A percentile compares a stretch with the other conserved stretches of the same genome.
Conservation (phyloP, 805 yeast species). For the Metschnikowia anglica region DNA sequence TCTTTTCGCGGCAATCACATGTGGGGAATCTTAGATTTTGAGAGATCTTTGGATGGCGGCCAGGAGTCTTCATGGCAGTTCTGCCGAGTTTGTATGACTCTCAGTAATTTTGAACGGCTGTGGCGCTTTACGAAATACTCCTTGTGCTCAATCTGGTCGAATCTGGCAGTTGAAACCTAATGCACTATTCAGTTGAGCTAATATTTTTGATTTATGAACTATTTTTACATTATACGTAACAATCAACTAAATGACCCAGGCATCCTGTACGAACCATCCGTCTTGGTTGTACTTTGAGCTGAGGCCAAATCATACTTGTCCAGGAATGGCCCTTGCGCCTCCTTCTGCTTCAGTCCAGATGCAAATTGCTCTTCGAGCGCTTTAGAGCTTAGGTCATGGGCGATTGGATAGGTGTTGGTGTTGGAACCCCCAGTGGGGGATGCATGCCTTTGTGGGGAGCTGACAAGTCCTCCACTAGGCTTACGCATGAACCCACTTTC, state of each 20-base stretch:
- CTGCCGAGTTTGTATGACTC: too few species aligned
- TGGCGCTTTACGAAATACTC: too few species aligned
- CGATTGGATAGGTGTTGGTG: background rate
- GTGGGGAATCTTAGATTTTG: too few species aligned
- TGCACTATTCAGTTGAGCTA: background rate
- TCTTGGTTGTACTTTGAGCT: constrained; percentile 5
- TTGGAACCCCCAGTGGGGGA: background rate
- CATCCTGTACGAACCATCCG: constrained; percentile 8
- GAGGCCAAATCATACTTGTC: constrained; percentile 6
- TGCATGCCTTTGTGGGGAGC: too few species aligned
- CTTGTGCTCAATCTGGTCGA: too few species aligned
- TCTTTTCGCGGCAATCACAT: too few species aligned
- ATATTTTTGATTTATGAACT: too few species aligned
- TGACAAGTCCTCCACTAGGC: constrained; percentile 14
- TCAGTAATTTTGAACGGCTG: too few species aligned
- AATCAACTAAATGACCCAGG: constrained; percentile 13
- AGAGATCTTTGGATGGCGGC: too few species aligned
- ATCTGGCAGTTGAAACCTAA: too few species aligned
- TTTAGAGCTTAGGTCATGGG: background rate
- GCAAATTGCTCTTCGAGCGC: constrained; percentile 1
- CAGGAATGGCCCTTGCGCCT: constrained; percentile 6
- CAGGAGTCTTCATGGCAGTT: too few species aligned
- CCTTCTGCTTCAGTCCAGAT: constrained; percentile 1
- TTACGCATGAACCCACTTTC: constrained; percentile 3
- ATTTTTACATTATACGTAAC: too few species aligned